Evolutionary conservation across 208 protist species (phyloP).

Genomic region (Acanthamoeba healyi): DNA sequence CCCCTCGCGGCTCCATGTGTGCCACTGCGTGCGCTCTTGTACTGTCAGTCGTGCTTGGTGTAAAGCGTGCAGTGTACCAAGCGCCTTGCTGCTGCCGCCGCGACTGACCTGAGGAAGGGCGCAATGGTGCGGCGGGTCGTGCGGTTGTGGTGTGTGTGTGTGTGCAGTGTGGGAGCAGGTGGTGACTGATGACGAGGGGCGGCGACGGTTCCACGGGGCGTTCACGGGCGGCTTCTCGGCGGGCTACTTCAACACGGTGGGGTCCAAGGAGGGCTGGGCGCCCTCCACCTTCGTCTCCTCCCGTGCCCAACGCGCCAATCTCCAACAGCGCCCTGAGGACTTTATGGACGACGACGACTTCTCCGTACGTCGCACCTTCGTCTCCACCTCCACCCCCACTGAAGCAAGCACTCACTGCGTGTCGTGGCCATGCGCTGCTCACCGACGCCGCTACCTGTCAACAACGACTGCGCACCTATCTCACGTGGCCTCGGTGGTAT

Average conservation of each 20-base stretch:
- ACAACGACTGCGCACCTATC: too few relatives aligned
- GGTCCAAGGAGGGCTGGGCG: slow-evolving; percentile 89
- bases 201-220: slow-evolving; percentile 92
- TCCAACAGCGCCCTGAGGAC: slow-evolving; percentile 43
- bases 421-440: neutral
- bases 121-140: too few relatives aligned
- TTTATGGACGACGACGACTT: slow-evolving; percentile 78
- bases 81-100: too few relatives aligned
- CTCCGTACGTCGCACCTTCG: neutral
- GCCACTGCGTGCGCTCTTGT: too few relatives aligned
- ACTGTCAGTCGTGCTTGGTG: too few relatives aligned
- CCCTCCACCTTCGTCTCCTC: slow-evolving; percentile 72
- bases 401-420: neutral
- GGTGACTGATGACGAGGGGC: slow-evolving; percentile 77
- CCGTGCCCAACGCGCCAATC: slow-evolving; percentile 19
- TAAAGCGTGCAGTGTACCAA: too few relatives aligned
- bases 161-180: slow-evolving; percentile 43
- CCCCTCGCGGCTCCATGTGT: neutral
- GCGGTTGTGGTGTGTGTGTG: too few relatives aligned
- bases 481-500: too few relatives aligned
- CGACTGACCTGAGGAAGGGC: too few relatives aligned
- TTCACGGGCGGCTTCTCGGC: slow-evolving; percentile 94
- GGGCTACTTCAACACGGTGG: slow-evolving; percentile 94
- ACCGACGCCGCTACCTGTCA: neutral
- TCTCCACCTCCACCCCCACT: neutral